These are phyloP conservation scores for Metschnikowia hibisci DNA, from an alignment of 805 yeast species.

Conservation along the genomic window DNA sequence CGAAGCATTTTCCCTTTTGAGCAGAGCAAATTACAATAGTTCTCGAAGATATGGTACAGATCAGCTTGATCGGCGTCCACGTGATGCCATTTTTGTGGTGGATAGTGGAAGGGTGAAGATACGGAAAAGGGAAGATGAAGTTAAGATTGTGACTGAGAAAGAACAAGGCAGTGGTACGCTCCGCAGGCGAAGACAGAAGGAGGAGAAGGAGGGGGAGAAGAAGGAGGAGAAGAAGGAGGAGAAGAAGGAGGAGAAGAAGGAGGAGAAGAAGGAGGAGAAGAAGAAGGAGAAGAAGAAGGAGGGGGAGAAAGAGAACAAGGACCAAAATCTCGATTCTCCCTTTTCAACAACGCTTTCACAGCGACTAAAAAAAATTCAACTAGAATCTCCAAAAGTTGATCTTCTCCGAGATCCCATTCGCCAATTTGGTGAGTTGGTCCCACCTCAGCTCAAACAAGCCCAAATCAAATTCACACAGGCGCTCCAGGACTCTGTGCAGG, in stretches of 20 bases:
- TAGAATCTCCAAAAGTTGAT: background rate
- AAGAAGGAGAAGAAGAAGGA: background rate
- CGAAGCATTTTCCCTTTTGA: conserved; percentile 38
- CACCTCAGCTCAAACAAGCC: conserved; percentile 36
- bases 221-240: background rate
- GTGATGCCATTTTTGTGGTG: conserved; percentile 23
- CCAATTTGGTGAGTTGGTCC: conserved; percentile 49
- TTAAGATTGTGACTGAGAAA: background rate
- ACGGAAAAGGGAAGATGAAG: conserved; percentile 2
- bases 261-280: background rate
- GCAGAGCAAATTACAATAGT: conserved; percentile 43
- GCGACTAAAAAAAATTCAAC: background rate
- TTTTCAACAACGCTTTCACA: background rate
- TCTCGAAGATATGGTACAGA: conserved; percentile 36
- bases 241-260: background rate
- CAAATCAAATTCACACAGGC: conserved; percentile 36
- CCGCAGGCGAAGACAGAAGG: background rate
- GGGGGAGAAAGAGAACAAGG: background rate
- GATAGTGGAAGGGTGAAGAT: background rate
- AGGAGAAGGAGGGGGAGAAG: conserved; percentile 2
- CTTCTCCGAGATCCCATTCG: conserved; percentile 20
- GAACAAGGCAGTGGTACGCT: conserved; percentile 2
- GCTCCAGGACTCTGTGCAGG: conserved; percentile 21
- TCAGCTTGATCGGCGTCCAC: conserved; percentile 37
- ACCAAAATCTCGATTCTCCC: background rate